These are phyloP conservation scores for Lathyrus tuberosus DNA, from an alignment of 306 rosid species.

Conservation along the genomic window DNA sequence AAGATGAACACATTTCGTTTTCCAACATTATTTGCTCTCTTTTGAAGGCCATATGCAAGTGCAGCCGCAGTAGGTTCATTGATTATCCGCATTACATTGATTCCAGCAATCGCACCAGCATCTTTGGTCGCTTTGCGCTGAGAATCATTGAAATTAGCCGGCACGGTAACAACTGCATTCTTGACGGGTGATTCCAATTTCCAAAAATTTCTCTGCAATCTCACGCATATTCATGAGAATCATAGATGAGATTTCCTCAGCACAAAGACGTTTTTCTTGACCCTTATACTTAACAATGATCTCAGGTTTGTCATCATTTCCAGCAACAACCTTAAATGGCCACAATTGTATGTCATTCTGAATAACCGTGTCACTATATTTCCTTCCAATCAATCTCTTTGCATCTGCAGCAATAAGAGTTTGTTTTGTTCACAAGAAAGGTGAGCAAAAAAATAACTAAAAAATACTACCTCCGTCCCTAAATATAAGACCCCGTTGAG, in stretches of 20 bases:
- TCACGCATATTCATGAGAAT: slow-evolving; percentile 55
- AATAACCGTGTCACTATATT: not conserved
- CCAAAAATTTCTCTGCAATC: slow-evolving; percentile 44
- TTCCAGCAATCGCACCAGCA: slow-evolving; percentile 45
- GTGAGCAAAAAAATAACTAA: not conserved
- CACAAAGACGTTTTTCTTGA: slow-evolving; percentile 41
- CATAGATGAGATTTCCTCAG: slow-evolving; percentile 69
- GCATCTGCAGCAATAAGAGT: not conserved
- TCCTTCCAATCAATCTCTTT: slow-evolving; percentile 6
- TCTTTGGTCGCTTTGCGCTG: slow-evolving; percentile 39
- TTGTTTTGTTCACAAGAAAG: not conserved
- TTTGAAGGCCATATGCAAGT: slow-evolving; percentile 61
- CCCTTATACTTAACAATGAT: slow-evolving; percentile 49
- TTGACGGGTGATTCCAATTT: slow-evolving; percentile 30
- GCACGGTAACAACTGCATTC: slow-evolving; percentile 59
- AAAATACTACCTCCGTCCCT: too few species aligned
- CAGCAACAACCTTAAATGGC: not conserved
- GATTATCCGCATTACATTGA: slow-evolving; percentile 48
- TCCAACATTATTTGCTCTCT: slow-evolving; percentile 36
- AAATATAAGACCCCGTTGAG: too few species aligned
- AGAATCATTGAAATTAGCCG: slow-evolving; percentile 62
- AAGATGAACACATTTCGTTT: slow-evolving; percentile 42
- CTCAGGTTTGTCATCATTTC: slow-evolving; percentile 49
- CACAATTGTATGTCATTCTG: not conserved
- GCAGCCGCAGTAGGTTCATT: slow-evolving; percentile 56